These are phyloP conservation scores for Pulicaria dysenterica DNA, from an alignment of 129 eudicot genomes.

Conservation along the genomic window DNA sequence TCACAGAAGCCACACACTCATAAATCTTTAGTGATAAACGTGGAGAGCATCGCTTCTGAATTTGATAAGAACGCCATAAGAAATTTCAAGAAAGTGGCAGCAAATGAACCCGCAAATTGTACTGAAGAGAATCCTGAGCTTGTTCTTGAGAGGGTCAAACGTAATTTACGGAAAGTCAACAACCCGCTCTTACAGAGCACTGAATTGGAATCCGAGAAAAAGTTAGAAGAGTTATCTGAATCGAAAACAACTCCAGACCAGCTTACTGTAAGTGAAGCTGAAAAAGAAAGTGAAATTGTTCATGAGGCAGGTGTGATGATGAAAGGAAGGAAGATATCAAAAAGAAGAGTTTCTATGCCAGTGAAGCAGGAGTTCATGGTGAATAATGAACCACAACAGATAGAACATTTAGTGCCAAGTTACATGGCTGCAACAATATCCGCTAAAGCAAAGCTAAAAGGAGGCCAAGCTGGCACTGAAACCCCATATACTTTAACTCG, in stretches of 20 bases:
- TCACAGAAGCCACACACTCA: constrained; percentile 31
- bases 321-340: constrained; percentile 37
- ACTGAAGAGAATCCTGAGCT: constrained; percentile 45
- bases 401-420: constrained; percentile 47
- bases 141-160: constrained; percentile 53
- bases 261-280: neutral
- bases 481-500: constrained; percentile 30
- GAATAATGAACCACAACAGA: constrained; percentile 34
- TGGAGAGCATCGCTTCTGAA: constrained; percentile 44
- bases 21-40: constrained; percentile 30
- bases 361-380: constrained; percentile 40
- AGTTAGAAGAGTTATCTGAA: neutral
- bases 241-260: too few species aligned
- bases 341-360: constrained; percentile 41
- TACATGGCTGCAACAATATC: constrained; percentile 68
- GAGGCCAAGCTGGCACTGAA: constrained; percentile 47
- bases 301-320: too few species aligned
- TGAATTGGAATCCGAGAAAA: constrained; percentile 1
- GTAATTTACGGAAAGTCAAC: constrained; percentile 47
- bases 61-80: constrained; percentile 41
- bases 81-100: constrained; percentile 22
- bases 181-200: constrained; percentile 29
- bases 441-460: constrained; percentile 67
- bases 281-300: constrained; percentile 20
- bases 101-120: constrained; percentile 19